Evolutionary conservation across 306 rosid genomes (phyloP).

Genomic region (Trichosanthes cucumerina): DNA sequence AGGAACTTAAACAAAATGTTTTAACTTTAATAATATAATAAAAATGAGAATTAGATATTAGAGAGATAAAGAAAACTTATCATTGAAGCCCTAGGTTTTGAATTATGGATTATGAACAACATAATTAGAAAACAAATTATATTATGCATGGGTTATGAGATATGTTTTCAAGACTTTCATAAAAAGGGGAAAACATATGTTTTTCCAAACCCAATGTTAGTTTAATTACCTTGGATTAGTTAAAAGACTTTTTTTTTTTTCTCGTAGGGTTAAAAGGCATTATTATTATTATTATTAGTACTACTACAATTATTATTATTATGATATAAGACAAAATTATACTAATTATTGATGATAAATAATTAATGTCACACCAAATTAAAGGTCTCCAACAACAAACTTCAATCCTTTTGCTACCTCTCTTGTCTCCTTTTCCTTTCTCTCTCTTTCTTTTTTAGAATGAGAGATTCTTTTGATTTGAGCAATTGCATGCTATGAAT

Average conservation of each 20-base stretch:
- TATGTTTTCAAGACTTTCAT: background rate
- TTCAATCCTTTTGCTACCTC: background rate
- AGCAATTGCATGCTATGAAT: background rate
- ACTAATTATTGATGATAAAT: background rate
- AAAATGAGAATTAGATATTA: background rate
- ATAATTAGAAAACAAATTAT: background rate
- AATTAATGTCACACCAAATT: conserved; percentile 1
- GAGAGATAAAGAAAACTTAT: background rate
- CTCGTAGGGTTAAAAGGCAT: background rate
- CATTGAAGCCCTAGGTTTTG: background rate
- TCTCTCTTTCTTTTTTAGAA: background rate
- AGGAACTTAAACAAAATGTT: background rate
- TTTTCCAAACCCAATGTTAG: background rate
- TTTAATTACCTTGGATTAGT: background rate
- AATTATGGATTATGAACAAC: background rate
- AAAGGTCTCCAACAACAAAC: background rate
- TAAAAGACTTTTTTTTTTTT: background rate
- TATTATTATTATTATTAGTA: background rate
- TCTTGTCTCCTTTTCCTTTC: background rate
- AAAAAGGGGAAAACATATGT: background rate
- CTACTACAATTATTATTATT: background rate
- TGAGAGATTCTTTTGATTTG: background rate
- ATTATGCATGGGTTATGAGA: background rate
- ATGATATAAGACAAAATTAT: background rate
- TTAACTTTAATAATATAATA: background rate